A percentile compares a stretch with the other conserved stretches of the same genome.
These are phyloP conservation scores for Leavenworthia alabamica DNA, from an alignment of 345 rosid species.

Conservation along the genomic window DNA sequence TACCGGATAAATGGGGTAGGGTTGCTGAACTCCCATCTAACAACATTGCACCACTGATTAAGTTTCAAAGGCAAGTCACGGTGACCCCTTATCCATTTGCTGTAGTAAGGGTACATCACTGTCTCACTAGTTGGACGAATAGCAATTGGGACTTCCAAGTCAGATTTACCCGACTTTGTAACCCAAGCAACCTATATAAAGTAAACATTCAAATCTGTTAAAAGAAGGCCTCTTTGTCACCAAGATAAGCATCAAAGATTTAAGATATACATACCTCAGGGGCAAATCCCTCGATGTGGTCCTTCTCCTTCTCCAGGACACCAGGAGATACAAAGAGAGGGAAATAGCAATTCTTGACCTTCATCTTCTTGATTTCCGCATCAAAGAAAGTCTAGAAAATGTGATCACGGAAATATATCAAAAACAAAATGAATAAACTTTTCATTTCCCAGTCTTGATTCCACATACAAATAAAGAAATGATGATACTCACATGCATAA, in stretches of 20 bases:
- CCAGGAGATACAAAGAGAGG: constrained; percentile 91
- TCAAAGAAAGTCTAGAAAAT: constrained; percentile 77
- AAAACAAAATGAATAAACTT: neutral
- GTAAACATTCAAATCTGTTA: constrained; percentile 8
- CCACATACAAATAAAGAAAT: neutral
- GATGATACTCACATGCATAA: constrained; percentile 65
- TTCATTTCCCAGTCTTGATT: neutral
- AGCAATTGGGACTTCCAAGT: constrained; percentile 86
- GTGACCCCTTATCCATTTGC: constrained; percentile 98
- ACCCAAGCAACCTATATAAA: constrained; percentile 99
- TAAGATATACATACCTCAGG: constrained; percentile 63
- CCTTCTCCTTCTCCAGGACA: constrained; percentile 86
- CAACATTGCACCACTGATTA: constrained; percentile 99
- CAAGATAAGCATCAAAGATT: neutral
- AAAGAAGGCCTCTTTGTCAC: neutral
- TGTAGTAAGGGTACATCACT: constrained; percentile 92
- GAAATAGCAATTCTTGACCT: constrained; percentile 87
- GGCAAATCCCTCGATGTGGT: constrained; percentile 92
- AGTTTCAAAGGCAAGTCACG: constrained; percentile 93
- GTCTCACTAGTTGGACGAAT: constrained; percentile 99
- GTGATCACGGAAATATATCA: neutral
- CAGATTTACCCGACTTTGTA: constrained; percentile 84
- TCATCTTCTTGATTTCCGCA: constrained; percentile 86
- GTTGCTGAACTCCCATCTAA: constrained; percentile 98
- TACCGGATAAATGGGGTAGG: constrained; percentile 99